Conservation (phyloP, 345 rosid species). For the Corchorus capsularis region DNA sequence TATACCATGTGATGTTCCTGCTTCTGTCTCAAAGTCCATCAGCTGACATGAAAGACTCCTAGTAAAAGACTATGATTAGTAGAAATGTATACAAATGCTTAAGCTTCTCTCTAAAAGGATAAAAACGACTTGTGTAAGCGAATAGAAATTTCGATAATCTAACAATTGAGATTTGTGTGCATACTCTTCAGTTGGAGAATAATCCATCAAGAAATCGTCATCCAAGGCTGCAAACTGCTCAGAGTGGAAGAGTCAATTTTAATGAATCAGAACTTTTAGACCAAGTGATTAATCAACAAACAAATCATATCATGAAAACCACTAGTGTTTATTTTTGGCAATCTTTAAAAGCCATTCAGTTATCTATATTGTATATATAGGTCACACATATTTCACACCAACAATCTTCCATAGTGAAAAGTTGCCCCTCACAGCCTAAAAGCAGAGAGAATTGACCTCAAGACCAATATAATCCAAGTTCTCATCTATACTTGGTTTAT, state of each 20-base stretch:
- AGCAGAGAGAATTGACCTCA: background rate
- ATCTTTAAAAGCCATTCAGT: background rate
- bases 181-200: conserved; percentile 40
- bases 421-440: background rate
- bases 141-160: background rate
- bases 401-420: background rate
- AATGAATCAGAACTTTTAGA: background rate
- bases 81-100: background rate
- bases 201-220: conserved; percentile 28
- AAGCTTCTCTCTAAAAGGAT: background rate
- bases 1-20: conserved; percentile 18
- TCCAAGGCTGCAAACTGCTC: conserved; percentile 28
- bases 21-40: conserved; percentile 39
- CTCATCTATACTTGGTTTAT: background rate
- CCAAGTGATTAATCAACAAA: background rate
- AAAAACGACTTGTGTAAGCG: background rate
- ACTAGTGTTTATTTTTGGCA: background rate
- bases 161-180: conserved; percentile 18
- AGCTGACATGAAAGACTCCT: conserved; percentile 28
- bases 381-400: background rate
- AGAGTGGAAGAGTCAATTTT: conserved; percentile 30
- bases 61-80: conserved; percentile 11
- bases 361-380: background rate
- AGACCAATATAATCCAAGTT: background rate
- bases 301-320: conserved; percentile 9